phyloP scores from a whole-genome alignment of 345 rosid genomes.

The rapeseed (Brassica napus) region Da-Ae NC_063449.1:38613501-38614000 shows the following conservation, averaged over 20 bases:
- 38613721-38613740: constrained; percentile 38
- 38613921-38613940: constrained; percentile 3
- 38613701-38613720: not conserved
- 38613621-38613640: not conserved
- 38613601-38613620: constrained; percentile 25
- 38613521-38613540: too few relatives aligned
- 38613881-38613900: constrained; percentile 30
- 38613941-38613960: not conserved
- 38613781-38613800: constrained; percentile 42
- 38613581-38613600: constrained; percentile 29
- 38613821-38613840: constrained; percentile 26
- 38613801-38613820: constrained; percentile 41
- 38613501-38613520: too few relatives aligned
- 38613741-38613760: constrained; percentile 39
- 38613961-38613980: not conserved
- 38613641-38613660: too few relatives aligned
- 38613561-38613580: not conserved
- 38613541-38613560: too few relatives aligned
- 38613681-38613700: constrained; percentile 12
- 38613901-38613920: constrained; percentile 7
- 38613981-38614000: not conserved
- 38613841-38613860: not conserved
- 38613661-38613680: constrained; percentile 6
- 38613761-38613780: constrained; percentile 42
- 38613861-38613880: constrained; percentile 30